Percentiles rank a stretch among this genome's conserved stretches.
Evolutionary conservation across 192 early-diverging fungal genomes (phyloP).

Genomic region (Umbelopsis vinacea): DNA sequence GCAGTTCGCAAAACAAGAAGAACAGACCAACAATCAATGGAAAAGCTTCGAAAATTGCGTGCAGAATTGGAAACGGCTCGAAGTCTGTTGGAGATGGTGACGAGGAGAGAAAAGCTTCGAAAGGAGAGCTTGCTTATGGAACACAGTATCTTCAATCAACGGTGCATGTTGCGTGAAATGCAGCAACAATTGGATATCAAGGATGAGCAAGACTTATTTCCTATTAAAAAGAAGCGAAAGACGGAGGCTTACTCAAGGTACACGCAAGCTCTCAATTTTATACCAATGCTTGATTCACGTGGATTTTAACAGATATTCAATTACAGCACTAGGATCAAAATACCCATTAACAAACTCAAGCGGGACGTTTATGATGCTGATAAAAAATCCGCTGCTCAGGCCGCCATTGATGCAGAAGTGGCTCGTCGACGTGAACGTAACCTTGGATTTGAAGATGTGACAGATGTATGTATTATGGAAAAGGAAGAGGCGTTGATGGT

Average conservation of each 20-base stretch:
- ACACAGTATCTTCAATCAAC: constrained; percentile 75
- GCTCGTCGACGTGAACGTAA: constrained; percentile 61
- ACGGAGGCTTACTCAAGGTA: constrained; percentile 48
- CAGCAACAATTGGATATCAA: constrained; percentile 73
- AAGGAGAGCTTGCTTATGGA: constrained; percentile 77
- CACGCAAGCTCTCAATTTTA: constrained; percentile 7
- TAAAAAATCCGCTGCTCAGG: constrained; percentile 47
- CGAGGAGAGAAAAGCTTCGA: constrained; percentile 75
- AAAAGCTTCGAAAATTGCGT: constrained; percentile 82
- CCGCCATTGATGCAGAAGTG: constrained; percentile 59
- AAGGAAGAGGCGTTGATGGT: not conserved
- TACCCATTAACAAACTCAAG: constrained; percentile 59
- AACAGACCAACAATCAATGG: constrained; percentile 83
- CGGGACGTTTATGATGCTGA: constrained; percentile 44
- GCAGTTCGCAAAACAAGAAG: constrained; percentile 85
- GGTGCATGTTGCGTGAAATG: constrained; percentile 62
- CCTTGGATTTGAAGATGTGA: constrained; percentile 69
- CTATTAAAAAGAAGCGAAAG: constrained; percentile 48
- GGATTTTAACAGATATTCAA: not conserved
- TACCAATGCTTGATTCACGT: not conserved
- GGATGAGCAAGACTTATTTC: constrained; percentile 57
- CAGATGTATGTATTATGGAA: constrained; percentile 61
- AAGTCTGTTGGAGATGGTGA: constrained; percentile 80
- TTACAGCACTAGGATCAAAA: constrained; percentile 63
- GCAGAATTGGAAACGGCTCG: constrained; percentile 78